Base-by-base conservation (phyloP, 495 filamentous ascomycete genomes). In the Penicillium antarcticum region DNA sequence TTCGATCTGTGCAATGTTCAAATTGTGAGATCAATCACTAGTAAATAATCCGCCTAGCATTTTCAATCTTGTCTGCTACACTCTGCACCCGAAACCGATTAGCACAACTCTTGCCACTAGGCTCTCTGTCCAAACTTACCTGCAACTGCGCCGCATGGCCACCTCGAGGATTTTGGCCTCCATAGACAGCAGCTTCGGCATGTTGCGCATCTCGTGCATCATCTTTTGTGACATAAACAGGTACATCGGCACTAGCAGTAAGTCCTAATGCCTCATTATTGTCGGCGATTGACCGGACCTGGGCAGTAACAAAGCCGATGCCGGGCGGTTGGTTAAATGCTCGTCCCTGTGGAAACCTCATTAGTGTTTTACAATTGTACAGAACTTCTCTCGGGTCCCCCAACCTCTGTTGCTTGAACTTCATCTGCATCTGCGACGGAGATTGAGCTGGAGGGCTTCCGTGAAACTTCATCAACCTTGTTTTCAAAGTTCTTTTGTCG, bases 401-500 rank as follows among this genome's bases (percentile, higher is more conserved):
- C 29, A 46, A 69, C 68, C 56, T 71, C 60, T 41, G 56, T 61
- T 5, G 65, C 60, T 51, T 67, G 67, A 7, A 73, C 56, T 18
- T 66, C 56, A 3, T 55, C 46, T 13, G 70, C 68, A 51, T 73
- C 68, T 37, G 66, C 53, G 37, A 64, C 57, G 12, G 65, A 69
- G 23, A 71, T 70, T 29, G 65, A 56, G 17, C 55, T 65, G 17
- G 56, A 61, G 26, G 68, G 65, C 24, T 70, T 73, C 0, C 65
- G 48, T 5, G 65, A 52, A 5, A 69, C 21, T 31, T 70, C 62
- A 11, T 69, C 65, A 0, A 69, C n/a, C 44, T 70, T 70, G 26
- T 51, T 60, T 39, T 73, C 68, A 18, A 73, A 73, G 21, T 69
- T 69, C 62, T 63, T 69, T 42, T 73, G 65, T 26, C 60, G 56